phyloP scores from a whole-genome alignment of 139 green algal genomes.

The Closterium sp. region DNA sequence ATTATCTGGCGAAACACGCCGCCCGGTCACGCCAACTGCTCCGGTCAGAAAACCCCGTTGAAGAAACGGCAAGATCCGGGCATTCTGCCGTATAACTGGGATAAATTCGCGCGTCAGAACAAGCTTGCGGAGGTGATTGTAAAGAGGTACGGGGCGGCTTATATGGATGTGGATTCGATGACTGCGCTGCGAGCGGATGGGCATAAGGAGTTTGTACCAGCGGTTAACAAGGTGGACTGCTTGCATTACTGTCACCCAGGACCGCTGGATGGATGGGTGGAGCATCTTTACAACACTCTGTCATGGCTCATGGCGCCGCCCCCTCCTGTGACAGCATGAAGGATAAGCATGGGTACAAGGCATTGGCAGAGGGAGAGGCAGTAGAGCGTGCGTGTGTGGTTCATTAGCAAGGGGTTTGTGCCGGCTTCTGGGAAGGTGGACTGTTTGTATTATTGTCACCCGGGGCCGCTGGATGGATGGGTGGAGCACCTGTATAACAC shows the following conservation, averaged over 20 bases:
- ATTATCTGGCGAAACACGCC: slow-evolving; percentile 17
- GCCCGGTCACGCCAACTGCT: slow-evolving; percentile 11
- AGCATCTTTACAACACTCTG: slow-evolving; percentile 8
- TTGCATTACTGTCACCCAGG: slow-evolving; percentile 6
- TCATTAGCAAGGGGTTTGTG: too few species aligned
- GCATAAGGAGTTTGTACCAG: neutral
- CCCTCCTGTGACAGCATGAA: too few species aligned
- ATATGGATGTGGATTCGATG: slow-evolving; percentile 14
- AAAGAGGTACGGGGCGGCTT: neutral
- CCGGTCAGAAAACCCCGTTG: neutral
- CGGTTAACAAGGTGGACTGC: neutral
- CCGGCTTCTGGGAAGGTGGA: too few species aligned
- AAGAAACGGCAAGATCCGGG: neutral
- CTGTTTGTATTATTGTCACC: neutral
- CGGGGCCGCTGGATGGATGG: neutral
- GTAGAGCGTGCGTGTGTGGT: too few species aligned
- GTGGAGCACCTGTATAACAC: neutral
- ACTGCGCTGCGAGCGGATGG: neutral
- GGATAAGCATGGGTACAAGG: too few species aligned
- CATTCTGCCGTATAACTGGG: slow-evolving; percentile 9
- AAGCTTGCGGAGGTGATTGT: neutral
- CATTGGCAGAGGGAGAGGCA: too few species aligned
- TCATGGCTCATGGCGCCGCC: neutral
- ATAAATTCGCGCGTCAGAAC: neutral
- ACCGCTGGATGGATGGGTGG: neutral